phyloP scores from a whole-genome alignment of 1,139 yeast genomes.

The Sugiyamaella novakii region DNA sequence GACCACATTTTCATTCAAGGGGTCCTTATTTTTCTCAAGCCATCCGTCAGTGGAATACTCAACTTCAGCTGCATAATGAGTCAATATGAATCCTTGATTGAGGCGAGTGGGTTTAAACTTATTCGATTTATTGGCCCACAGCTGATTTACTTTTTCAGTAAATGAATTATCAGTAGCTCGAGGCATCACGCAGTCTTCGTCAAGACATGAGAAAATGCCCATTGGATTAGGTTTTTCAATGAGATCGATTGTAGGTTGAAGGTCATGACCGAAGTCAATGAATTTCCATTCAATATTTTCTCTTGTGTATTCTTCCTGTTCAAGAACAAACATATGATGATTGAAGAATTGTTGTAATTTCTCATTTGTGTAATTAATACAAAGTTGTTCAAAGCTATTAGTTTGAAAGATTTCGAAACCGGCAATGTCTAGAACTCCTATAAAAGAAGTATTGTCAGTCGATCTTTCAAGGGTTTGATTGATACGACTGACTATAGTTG shows the following conservation, averaged over 20 bases:
- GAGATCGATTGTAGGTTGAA: constrained; percentile 91
- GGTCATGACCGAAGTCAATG: constrained; percentile 94
- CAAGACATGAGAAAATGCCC: constrained; percentile 85
- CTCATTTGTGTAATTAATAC: constrained; percentile 96
- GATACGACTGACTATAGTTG: constrained; percentile 72
- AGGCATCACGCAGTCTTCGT: constrained; percentile 96
- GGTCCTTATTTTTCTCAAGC: constrained; percentile 94
- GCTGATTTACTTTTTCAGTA: constrained; percentile 70
- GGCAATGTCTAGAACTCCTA: constrained; percentile 95
- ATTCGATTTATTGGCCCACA: constrained; percentile 59
- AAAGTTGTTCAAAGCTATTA: constrained; percentile 93
- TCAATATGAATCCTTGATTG: constrained; percentile 62
- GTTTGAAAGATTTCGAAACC: constrained; percentile 94
- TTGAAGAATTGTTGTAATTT: constrained; percentile 95
- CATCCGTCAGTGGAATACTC: constrained; percentile 91
- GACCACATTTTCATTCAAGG: constrained; percentile 76
- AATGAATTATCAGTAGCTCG: constrained; percentile 82
- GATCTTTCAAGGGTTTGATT: constrained; percentile 64
- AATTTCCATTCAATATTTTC: constrained; percentile 97
- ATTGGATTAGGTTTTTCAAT: constrained; percentile 76
- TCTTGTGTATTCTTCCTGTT: constrained; percentile 90
- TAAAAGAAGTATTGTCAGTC: constrained; percentile 55
- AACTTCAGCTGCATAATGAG: constrained; percentile 95
- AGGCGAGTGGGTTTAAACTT: constrained; percentile 73
- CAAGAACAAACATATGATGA: constrained; percentile 95